phyloP scores from a whole-genome alignment of 2,329 filamentous ascomycete species.

The Talaromyces sp. region DNA sequence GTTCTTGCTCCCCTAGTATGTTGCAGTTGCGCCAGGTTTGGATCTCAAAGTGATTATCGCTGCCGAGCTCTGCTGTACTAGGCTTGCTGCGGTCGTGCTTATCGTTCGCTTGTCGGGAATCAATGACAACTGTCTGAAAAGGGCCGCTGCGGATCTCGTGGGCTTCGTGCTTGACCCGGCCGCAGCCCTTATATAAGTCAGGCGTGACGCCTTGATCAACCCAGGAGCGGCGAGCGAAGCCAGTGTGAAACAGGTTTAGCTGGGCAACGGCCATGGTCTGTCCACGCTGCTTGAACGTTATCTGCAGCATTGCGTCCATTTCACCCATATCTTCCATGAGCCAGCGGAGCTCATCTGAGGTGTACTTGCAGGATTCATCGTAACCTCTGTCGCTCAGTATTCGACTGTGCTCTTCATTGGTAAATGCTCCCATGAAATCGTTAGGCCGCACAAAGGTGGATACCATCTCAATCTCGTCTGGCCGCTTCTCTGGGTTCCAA shows the following conservation, averaged over 20 bases:
- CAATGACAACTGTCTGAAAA: slow-evolving; percentile 1
- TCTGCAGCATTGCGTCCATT: background rate
- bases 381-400: background rate
- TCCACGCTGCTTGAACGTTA: background rate
- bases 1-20: background rate
- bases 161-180: background rate
- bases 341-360: background rate
- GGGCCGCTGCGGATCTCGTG: background rate
- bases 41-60: background rate
- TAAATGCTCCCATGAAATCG: background rate
- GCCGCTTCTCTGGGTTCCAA: background rate
- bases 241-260: background rate
- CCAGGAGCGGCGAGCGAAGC: background rate
- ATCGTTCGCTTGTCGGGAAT: slow-evolving; percentile 1
- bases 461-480: background rate
- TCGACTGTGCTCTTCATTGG: background rate
- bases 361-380: background rate
- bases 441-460: background rate
- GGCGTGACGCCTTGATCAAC: background rate
- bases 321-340: background rate
- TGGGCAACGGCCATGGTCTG: background rate
- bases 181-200: background rate
- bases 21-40: background rate
- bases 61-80: background rate
- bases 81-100: background rate